Evolutionary conservation across 177 flowering plant species (phyloP).

Genomic region (Vitis hybrid): DNA sequence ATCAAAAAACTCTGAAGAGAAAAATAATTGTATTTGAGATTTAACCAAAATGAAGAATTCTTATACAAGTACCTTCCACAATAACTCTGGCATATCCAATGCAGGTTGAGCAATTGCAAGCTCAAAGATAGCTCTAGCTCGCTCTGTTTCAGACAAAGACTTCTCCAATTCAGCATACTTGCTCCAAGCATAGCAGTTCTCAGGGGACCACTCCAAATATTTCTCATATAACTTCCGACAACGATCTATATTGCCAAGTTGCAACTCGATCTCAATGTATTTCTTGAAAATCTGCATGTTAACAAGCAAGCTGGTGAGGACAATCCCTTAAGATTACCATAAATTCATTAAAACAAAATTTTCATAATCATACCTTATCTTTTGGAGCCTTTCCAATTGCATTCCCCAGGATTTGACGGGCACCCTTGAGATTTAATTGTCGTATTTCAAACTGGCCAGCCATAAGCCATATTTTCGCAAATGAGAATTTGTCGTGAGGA

Average conservation of each 20-base stretch:
- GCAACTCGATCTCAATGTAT: constrained; percentile 91
- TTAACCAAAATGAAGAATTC: neutral
- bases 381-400: constrained; percentile 95
- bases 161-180: constrained; percentile 88
- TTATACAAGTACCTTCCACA: constrained; percentile 76
- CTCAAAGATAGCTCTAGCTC: constrained; percentile 90
- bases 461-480: constrained; percentile 90
- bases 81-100: constrained; percentile 88
- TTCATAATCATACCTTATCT: constrained; percentile 62
- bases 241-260: constrained; percentile 81
- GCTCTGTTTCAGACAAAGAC: constrained; percentile 76
- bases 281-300: constrained; percentile 79
- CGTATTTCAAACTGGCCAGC: constrained; percentile 97
- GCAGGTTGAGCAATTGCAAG: constrained; percentile 93
- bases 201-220: constrained; percentile 93
- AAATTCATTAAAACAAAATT: neutral
- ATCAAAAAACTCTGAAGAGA: neutral
- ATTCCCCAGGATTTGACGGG: constrained; percentile 72
- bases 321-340: neutral
- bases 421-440: constrained; percentile 69
- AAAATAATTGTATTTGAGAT: neutral
- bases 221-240: constrained; percentile 88
- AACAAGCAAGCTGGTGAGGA: constrained; percentile 7
- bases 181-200: constrained; percentile 97
- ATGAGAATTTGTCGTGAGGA: constrained; percentile 87